Conservation (phyloP, 129 eudicot genomes). For the Flaveria ramosissima region DNA sequence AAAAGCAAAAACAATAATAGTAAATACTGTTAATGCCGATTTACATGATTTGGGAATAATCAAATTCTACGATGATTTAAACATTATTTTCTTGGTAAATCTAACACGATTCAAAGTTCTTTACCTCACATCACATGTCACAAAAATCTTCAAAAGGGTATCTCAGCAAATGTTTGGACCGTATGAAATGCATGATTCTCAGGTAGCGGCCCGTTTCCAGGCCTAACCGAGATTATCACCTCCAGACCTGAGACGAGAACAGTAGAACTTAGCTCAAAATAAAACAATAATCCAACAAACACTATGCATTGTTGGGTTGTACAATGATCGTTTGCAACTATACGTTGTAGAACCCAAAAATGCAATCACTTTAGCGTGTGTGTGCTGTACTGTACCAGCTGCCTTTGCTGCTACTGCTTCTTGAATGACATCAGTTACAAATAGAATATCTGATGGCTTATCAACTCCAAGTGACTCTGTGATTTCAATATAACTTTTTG, state of each 20-base stretch:
- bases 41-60: too few species aligned
- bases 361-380: not conserved
- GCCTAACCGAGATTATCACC: conserved; percentile 65
- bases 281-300: not conserved
- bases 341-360: conserved; percentile 3
- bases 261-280: not conserved
- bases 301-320: conserved; percentile 3
- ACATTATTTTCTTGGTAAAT: not conserved
- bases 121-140: conserved; percentile 8
- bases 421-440: conserved; percentile 78
- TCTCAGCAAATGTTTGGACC: conserved; percentile 60
- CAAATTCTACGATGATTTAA: too few species aligned
- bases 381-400: conserved; percentile 56
- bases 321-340: not conserved
- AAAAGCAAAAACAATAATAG: too few species aligned
- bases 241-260: conserved; percentile 61
- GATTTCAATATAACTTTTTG: conserved; percentile 73
- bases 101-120: not conserved
- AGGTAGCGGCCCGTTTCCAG: conserved; percentile 81
- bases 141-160: conserved; percentile 37
- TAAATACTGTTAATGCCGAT: too few species aligned
- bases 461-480: conserved; percentile 77
- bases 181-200: conserved; percentile 69
- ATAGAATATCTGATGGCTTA: conserved; percentile 67
- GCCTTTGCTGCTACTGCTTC: conserved; percentile 92